These are phyloP conservation scores for Pistacia integerrima DNA, from an alignment of 345 rosid species.

Conservation along the genomic window DNA sequence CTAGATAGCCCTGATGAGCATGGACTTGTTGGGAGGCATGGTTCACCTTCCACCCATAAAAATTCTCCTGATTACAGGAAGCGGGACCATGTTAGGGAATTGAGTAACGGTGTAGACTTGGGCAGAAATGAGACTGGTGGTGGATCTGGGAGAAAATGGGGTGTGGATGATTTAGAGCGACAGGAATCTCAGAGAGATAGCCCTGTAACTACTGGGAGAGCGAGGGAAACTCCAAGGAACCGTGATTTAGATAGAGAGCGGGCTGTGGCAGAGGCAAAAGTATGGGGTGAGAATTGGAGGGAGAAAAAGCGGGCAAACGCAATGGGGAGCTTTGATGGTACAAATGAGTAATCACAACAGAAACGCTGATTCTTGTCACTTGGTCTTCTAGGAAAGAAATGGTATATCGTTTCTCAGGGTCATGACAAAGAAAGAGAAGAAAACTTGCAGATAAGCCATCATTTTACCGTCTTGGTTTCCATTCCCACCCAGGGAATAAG, in stretches of 20 bases:
- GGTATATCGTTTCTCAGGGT: constrained; percentile 25
- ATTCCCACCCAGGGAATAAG: constrained; percentile 32
- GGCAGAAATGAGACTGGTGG: constrained; percentile 66
- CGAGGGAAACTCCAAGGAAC: constrained; percentile 74
- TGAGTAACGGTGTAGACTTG: constrained; percentile 52
- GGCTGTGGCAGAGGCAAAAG: constrained; percentile 96
- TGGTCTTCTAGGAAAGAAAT: constrained; percentile 16
- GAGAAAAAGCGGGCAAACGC: constrained; percentile 77
- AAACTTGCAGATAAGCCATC: constrained; percentile 32
- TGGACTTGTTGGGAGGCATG: constrained; percentile 42
- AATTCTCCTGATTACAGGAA: constrained; percentile 89
- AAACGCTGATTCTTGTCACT: constrained; percentile 1
- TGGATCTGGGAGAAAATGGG: constrained; percentile 88
- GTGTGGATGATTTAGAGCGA: constrained; percentile 57
- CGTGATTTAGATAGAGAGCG: constrained; percentile 91
- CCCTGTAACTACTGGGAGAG: constrained; percentile 64
- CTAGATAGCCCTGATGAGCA: constrained; percentile 71
- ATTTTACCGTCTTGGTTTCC: constrained; percentile 26
- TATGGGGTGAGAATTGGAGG: constrained; percentile 99
- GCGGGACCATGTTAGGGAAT: constrained; percentile 60
- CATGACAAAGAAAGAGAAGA: constrained; percentile 19
- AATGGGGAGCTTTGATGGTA: constrained; percentile 73
- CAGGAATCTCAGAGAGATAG: constrained; percentile 73
- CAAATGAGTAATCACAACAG: constrained; percentile 50
- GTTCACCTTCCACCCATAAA: constrained; percentile 73